These are phyloP conservation scores for Colletotrichum siamense DNA, from an alignment of 2,329 filamentous ascomycete genomes.

Conservation along the genomic window DNA sequence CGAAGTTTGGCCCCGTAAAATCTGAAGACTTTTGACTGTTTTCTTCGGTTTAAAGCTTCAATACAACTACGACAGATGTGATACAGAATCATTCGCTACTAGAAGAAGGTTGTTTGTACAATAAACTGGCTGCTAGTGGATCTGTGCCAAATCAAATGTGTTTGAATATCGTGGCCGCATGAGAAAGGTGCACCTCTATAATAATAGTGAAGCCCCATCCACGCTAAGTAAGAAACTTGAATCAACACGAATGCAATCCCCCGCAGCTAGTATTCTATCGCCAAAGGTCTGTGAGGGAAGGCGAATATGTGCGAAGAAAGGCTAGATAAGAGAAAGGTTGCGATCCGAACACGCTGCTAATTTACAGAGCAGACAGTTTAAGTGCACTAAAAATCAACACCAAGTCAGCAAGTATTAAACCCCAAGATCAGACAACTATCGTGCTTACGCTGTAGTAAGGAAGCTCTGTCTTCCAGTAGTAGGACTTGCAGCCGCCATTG, in stretches of 20 bases:
- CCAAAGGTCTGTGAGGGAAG: neutral
- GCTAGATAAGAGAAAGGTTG: rapidly evolving
- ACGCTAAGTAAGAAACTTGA: no score
- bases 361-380: neutral
- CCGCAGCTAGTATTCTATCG: rapidly evolving
- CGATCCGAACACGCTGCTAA: neutral
- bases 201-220: neutral
- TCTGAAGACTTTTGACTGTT: neutral
- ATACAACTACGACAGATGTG: rapidly evolving
- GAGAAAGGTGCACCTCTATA: neutral
- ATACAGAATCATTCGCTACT: neutral
- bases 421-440: rapidly evolving
- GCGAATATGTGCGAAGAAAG: rapidly evolving
- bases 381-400: neutral
- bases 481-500: neutral
- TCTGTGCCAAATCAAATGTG: neutral
- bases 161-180: neutral
- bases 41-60: neutral
- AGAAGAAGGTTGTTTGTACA: neutral
- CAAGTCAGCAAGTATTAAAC: neutral
- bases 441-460: neutral
- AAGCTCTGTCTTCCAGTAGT: neutral
- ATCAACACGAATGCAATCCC: neutral
- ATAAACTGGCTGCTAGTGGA: neutral
- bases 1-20: neutral